phyloP scores from a whole-genome alignment of 495 filamentous ascomycete genomes.

The Rostrohypoxylon terebratum region DNA sequence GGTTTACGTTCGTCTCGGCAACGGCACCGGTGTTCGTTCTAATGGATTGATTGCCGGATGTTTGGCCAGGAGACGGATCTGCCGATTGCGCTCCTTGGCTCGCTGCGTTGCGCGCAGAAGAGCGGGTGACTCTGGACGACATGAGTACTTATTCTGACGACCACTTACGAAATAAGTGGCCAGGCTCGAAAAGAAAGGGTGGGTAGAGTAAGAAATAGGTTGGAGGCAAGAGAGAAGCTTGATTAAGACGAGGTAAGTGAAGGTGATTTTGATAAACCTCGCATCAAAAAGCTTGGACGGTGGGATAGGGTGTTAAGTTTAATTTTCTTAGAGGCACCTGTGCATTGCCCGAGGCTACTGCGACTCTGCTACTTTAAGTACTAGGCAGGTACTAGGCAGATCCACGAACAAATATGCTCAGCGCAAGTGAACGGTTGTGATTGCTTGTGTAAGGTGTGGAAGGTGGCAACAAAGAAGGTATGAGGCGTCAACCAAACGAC shows the following conservation, averaged over 20 bases:
- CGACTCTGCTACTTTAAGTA: not conserved
- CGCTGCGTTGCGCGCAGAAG: constrained; percentile 80
- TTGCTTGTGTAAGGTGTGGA: not conserved
- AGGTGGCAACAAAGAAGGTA: constrained; percentile 14
- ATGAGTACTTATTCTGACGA: constrained; percentile 66
- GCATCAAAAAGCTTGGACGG: constrained; percentile 38
- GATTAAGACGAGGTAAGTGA: constrained; percentile 2
- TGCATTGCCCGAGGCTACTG: not conserved
- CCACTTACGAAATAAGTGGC: constrained; percentile 10
- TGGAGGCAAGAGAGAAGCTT: not conserved
- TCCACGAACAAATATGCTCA: not conserved
- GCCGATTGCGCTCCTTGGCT: constrained; percentile 64
- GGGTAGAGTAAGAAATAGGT: constrained; percentile 15
- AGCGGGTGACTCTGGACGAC: constrained; percentile 86
- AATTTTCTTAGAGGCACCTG: constrained; percentile 7
- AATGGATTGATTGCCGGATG: constrained; percentile 46
- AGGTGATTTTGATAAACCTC: constrained; percentile 30
- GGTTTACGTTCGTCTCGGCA: constrained; percentile 48
- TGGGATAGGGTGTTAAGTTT: constrained; percentile 30
- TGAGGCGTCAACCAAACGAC: constrained; percentile 31
- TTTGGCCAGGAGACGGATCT: constrained; percentile 51
- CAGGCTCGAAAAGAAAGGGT: constrained; percentile 23
- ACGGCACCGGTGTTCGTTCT: constrained; percentile 19
- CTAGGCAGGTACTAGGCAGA: not conserved
- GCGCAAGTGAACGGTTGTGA: constrained; percentile 2